Conservation (phyloP, 768 basidiomycete species). For the Russula brevipes region DNA sequence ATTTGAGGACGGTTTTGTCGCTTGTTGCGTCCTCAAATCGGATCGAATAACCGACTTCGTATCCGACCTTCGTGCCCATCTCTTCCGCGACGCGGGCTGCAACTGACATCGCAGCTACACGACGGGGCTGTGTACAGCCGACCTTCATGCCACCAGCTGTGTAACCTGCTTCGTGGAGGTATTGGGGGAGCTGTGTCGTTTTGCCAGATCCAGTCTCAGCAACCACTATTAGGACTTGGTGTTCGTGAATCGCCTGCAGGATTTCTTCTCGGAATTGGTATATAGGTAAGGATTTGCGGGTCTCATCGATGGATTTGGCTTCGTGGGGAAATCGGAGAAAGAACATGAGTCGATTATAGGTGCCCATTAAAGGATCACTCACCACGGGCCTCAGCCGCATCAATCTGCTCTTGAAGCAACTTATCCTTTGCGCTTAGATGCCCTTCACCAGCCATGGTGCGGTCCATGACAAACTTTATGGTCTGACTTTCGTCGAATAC, state of each 20-base stretch:
- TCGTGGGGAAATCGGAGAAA: background rate
- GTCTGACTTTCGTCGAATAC: slow-evolving; percentile 98
- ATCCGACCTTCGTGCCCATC: slow-evolving; percentile 94
- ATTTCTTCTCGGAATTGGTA: slow-evolving; percentile 84
- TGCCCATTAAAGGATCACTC: slow-evolving; percentile 27
- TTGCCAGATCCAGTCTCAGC: slow-evolving; percentile 99
- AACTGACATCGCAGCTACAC: slow-evolving; percentile 98
- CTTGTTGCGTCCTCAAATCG: slow-evolving; percentile 99
- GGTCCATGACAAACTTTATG: slow-evolving; percentile 90
- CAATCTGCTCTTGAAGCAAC: slow-evolving; percentile 80
- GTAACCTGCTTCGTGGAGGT: slow-evolving; percentile 96
- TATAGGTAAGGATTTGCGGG: slow-evolving; percentile 89
- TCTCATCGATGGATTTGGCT: slow-evolving; percentile 90
- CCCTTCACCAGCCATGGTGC: slow-evolving; percentile 57
- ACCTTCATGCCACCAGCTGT: slow-evolving; percentile 82
- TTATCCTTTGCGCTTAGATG: slow-evolving; percentile 80
- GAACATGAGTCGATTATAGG: slow-evolving; percentile 6
- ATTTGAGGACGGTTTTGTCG: slow-evolving; percentile 97
- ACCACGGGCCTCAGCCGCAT: slow-evolving; percentile 89
- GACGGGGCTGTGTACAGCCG: slow-evolving; percentile 96
- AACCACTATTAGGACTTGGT: slow-evolving; percentile 95
- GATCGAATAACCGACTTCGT: slow-evolving; percentile 99
- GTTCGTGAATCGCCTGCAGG: slow-evolving; percentile 80
- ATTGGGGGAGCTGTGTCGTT: slow-evolving; percentile 97
- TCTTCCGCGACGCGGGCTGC: slow-evolving; percentile 99